Evolutionary conservation across 2,329 filamentous ascomycete species (phyloP).

Genomic region (Ceratocystis alfenasii): DNA sequence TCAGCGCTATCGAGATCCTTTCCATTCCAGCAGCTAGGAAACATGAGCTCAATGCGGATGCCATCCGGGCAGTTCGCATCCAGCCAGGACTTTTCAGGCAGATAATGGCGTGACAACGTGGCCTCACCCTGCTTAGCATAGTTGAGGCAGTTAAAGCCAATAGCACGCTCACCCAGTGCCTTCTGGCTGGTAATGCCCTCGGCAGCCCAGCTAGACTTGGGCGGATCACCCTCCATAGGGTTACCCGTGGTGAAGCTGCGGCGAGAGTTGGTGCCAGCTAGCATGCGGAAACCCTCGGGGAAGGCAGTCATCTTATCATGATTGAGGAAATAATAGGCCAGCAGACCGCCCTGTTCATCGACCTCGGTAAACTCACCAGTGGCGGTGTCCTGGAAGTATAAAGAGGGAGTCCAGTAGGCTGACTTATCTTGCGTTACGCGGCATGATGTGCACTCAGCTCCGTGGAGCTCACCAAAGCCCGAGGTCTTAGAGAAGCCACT

Average conservation of each 20-base stretch:
- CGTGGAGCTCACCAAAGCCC: slow-evolving; percentile 44
- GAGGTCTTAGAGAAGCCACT: slow-evolving; percentile 32
- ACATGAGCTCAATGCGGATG: slow-evolving; percentile 71
- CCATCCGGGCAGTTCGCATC: slow-evolving; percentile 75
- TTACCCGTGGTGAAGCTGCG: slow-evolving; percentile 59
- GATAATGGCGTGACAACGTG: slow-evolving; percentile 66
- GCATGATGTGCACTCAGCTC: slow-evolving; percentile 66
- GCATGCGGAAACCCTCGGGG: slow-evolving; percentile 66
- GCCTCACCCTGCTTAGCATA: slow-evolving; percentile 55
- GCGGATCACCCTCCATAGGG: slow-evolving; percentile 49
- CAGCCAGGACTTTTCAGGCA: slow-evolving; percentile 69
- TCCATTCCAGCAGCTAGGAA: slow-evolving; percentile 83
- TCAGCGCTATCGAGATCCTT: slow-evolving; percentile 44
- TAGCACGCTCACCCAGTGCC: slow-evolving; percentile 62
- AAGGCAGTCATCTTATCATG: slow-evolving; percentile 57
- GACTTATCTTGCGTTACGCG: slow-evolving; percentile 70
- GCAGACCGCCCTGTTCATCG: slow-evolving; percentile 66
- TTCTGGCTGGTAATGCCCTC: slow-evolving; percentile 53
- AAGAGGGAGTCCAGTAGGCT: slow-evolving; percentile 70
- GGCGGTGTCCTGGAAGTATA: slow-evolving; percentile 60
- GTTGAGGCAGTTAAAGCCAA: slow-evolving; percentile 94
- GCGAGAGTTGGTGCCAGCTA: slow-evolving; percentile 58
- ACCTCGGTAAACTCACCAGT: slow-evolving; percentile 59
- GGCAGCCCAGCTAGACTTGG: slow-evolving; percentile 57
- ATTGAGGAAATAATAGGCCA: slow-evolving; percentile 79